phyloP scores from a whole-genome alignment of 1,284 basidiomycete genomes.

The Rhodotorula sp. region DNA sequence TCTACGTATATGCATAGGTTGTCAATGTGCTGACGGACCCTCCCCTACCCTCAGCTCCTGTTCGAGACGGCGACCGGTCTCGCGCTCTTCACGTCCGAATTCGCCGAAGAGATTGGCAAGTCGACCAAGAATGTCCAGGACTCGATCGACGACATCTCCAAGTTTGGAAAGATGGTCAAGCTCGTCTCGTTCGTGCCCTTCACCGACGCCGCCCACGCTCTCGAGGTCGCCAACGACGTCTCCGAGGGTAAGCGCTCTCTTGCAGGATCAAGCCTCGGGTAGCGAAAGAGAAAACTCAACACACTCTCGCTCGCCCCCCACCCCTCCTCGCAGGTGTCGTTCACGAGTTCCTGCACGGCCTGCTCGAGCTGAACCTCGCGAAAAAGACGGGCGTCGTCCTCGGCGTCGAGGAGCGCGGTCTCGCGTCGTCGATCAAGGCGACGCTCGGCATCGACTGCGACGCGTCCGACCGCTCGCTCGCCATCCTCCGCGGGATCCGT shows the following conservation, averaged over 20 bases:
- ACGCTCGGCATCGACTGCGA: constrained; percentile 78
- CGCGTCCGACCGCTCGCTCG: constrained; percentile 78
- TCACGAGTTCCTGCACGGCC: constrained; percentile 79
- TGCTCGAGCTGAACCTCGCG: constrained; percentile 85
- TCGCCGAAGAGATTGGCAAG: constrained; percentile 85
- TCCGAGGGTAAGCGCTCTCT: constrained; percentile 69
- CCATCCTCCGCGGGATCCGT: constrained; percentile 90
- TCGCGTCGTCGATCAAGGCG: constrained; percentile 78
- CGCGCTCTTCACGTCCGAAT: constrained; percentile 86
- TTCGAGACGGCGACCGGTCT: constrained; percentile 96
- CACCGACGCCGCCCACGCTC: constrained; percentile 74
- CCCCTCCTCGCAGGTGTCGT: constrained; percentile 62
- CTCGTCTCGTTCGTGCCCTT: constrained; percentile 92
- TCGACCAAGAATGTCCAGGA: constrained; percentile 79
- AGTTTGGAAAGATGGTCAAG: constrained; percentile 92
- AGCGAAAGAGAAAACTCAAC: not conserved
- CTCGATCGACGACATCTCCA: constrained; percentile 65
- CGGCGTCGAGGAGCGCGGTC: constrained; percentile 74
- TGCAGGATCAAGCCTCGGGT: too few species aligned
- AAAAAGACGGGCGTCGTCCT: constrained; percentile 78
- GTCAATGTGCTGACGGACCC: too few species aligned
- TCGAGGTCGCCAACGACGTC: constrained; percentile 95
- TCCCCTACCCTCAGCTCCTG: constrained; percentile 63
- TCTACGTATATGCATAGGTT: too few species aligned
- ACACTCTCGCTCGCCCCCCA: too few species aligned